Conservation (phyloP, 306 rosid species). For the Hippophae gyantsensis region DNA sequence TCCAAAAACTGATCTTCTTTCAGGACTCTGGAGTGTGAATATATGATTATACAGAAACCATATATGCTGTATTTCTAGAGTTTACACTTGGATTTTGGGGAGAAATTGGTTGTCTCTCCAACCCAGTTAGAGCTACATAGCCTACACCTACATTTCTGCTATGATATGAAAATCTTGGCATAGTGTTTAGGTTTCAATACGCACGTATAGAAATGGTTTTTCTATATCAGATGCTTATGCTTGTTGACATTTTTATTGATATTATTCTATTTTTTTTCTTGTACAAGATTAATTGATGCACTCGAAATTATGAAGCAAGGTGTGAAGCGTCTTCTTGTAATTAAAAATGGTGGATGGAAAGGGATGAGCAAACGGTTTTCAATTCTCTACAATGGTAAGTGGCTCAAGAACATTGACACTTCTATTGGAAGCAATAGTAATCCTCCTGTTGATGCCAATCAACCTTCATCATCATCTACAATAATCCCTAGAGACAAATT, state of each 20-base stretch:
- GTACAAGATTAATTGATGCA: slow-evolving; percentile 80
- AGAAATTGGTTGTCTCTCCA: too few species aligned
- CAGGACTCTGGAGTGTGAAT: too few species aligned
- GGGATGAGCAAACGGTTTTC: slow-evolving; percentile 99
- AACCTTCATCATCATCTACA: slow-evolving; percentile 48
- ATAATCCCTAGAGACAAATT: slow-evolving; percentile 38
- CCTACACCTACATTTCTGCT: too few species aligned
- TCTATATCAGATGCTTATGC: too few species aligned
- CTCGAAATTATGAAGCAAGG: slow-evolving; percentile 98
- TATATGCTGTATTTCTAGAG: too few species aligned
- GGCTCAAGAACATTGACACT: slow-evolving; percentile 73
- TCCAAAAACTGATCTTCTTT: too few species aligned
- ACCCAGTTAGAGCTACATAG: too few species aligned
- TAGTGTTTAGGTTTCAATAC: too few species aligned
- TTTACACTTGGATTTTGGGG: too few species aligned
- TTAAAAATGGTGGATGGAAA: slow-evolving; percentile 73
- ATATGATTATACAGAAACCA: too few species aligned
- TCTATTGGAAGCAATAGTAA: slow-evolving; percentile 48
- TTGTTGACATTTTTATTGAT: background rate
- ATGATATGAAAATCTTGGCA: too few species aligned
- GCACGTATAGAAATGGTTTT: too few species aligned
- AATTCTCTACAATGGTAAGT: slow-evolving; percentile 72
- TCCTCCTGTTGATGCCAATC: slow-evolving; percentile 33
- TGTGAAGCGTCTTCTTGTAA: slow-evolving; percentile 81
- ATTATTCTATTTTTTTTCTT: background rate